phyloP scores from a whole-genome alignment of 2,329 filamentous ascomycete genomes.

The Trichoderma sp. region DNA sequence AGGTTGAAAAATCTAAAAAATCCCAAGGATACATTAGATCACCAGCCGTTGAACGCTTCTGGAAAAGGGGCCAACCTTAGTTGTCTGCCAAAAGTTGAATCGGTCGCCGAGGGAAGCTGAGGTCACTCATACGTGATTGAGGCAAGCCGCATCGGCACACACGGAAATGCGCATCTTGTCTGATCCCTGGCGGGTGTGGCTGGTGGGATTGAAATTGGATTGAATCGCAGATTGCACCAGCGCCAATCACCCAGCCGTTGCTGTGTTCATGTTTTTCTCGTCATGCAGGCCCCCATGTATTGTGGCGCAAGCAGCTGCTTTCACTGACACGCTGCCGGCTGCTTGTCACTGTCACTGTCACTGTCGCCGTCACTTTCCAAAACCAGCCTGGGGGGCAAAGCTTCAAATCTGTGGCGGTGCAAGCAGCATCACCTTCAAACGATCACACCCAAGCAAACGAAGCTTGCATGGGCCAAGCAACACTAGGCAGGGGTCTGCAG shows the following conservation, averaged over 20 bases:
- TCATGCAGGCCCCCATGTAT: constrained; percentile 15
- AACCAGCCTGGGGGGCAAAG: too few species aligned
- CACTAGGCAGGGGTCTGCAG: constrained; percentile 25
- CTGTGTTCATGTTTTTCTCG: background rate
- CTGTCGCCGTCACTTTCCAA: background rate
- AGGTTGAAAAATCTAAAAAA: background rate
- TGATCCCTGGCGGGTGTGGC: constrained; percentile 17
- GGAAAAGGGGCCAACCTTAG: background rate
- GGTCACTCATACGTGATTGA: constrained; percentile 26
- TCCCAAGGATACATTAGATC: background rate
- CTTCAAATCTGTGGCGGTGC: constrained; percentile 10
- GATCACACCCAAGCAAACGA: background rate
- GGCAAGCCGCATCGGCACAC: constrained; percentile 17
- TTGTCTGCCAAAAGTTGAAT: background rate
- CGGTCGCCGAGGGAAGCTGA: background rate
- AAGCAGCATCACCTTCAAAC: background rate
- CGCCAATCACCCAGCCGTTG: background rate
- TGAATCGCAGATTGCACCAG: background rate
- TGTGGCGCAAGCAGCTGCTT: constrained; percentile 2
- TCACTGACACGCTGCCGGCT: background rate
- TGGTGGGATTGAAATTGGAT: background rate
- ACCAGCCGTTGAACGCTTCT: background rate
- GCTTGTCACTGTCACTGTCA: background rate
- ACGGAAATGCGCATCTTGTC: constrained; percentile 13
- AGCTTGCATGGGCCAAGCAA: background rate